Percentiles rank a stretch among this genome's conserved stretches.
Evolutionary conservation across 139 green algal genomes (phyloP).

Genomic region (Tetraselmis striata): DNA sequence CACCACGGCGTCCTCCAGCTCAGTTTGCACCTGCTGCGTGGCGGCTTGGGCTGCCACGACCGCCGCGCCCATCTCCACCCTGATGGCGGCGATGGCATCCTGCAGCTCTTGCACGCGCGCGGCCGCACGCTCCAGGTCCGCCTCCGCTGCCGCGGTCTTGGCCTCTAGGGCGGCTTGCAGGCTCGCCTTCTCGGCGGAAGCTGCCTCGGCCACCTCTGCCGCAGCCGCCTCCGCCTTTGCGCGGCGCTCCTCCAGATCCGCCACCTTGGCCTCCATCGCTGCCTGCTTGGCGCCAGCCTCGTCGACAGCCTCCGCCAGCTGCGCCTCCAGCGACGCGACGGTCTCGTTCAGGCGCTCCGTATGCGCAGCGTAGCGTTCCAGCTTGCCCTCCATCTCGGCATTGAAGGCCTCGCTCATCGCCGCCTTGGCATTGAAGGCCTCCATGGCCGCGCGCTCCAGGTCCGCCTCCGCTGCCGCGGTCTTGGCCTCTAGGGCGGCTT

Average conservation of each 20-base stretch:
- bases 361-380: no score
- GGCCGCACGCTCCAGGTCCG: not conserved
- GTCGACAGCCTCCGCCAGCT: not conserved
- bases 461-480: not conserved
- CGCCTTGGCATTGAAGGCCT: not conserved
- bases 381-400: no score
- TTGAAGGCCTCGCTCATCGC: not conserved
- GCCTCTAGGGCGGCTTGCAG: not conserved
- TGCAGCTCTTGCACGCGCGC: not conserved
- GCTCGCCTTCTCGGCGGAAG: no score
- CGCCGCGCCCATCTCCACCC: not conserved
- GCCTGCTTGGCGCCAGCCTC: no score
- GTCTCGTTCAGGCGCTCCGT: no score
- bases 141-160: not conserved
- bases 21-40: not conserved
- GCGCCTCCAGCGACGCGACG: not conserved
- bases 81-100: not conserved
- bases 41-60: not conserved
- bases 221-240: not conserved
- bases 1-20: not conserved
- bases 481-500: not conserved
- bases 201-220: not conserved
- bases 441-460: not conserved
- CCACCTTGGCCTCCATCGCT: not conserved
- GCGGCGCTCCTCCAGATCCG: not conserved